These are phyloP conservation scores for Vitis labrusca DNA, from an alignment of 164 flowering plant species.

Conservation along the genomic window DNA sequence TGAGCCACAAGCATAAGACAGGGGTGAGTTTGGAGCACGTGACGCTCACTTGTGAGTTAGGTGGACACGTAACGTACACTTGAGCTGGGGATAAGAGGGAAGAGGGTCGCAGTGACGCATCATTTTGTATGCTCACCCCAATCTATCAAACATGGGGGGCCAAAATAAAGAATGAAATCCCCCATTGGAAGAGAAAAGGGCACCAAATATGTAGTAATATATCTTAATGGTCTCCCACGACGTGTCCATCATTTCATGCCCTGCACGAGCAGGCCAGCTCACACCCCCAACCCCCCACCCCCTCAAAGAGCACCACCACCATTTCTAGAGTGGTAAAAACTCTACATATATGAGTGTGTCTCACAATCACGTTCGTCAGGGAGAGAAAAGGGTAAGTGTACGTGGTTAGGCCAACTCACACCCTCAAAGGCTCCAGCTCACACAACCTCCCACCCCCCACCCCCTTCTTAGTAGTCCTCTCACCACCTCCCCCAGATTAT, in stretches of 20 bases:
- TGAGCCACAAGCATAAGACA: too few relatives aligned
- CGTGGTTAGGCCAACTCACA: conserved; percentile 11
- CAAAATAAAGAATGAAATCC: too few relatives aligned
- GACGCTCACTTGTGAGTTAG: neutral
- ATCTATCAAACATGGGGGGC: too few relatives aligned
- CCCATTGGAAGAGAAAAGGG: too few relatives aligned
- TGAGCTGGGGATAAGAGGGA: conserved; percentile 8
- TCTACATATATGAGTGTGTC: too few relatives aligned
- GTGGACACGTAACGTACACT: conserved; percentile 13
- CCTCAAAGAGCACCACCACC: neutral
- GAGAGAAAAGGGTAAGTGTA: neutral
- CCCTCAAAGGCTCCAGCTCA: conserved; percentile 21
- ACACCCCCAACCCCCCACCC: conserved; percentile 2
- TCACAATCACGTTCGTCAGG: neutral
- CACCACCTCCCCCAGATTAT: too few relatives aligned
- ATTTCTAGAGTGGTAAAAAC: neutral
- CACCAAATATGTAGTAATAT: too few relatives aligned
- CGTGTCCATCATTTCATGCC: conserved; percentile 35
- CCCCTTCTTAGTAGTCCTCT: too few relatives aligned
- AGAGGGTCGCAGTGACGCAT: neutral
- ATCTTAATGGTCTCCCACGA: conserved; percentile 13
- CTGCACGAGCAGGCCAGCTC: conserved; percentile 31
- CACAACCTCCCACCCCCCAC: conserved; percentile 12
- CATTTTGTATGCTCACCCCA: too few relatives aligned
- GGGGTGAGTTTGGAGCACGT: conserved; percentile 5